These are phyloP conservation scores for Tricholomella constricta DNA, from an alignment of 768 basidiomycete genomes.

Conservation along the genomic window DNA sequence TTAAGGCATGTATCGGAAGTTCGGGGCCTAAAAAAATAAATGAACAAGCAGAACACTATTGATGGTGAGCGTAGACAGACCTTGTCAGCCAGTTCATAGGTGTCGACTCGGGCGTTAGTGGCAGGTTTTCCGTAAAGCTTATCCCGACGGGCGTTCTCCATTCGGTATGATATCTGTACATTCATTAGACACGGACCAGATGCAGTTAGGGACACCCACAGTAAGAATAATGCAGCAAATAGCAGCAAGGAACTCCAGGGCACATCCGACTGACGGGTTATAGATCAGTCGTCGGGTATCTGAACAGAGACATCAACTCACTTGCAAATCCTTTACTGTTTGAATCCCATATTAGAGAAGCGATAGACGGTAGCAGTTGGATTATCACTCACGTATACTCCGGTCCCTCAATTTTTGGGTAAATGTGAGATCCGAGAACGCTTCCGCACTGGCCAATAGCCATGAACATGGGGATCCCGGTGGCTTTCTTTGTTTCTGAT, in stretches of 20 bases:
- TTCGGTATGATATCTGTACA: slow-evolving; percentile 58
- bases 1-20: slow-evolving; percentile 58
- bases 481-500: slow-evolving; percentile 76
- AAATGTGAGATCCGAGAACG: slow-evolving; percentile 74
- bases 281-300: slow-evolving; percentile 4
- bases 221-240: slow-evolving; percentile 52
- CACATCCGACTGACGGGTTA: slow-evolving; percentile 43
- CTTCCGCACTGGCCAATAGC: slow-evolving; percentile 80
- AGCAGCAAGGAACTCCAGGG: slow-evolving; percentile 57
- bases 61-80: slow-evolving; percentile 32
- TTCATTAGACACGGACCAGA: neutral
- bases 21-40: slow-evolving; percentile 46
- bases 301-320: slow-evolving; percentile 23
- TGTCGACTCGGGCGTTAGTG: slow-evolving; percentile 54
- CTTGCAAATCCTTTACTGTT: slow-evolving; percentile 61
- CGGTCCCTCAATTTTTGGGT: slow-evolving; percentile 64
- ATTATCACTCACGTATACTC: slow-evolving; percentile 54
- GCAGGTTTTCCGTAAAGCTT: slow-evolving; percentile 51
- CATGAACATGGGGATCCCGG: slow-evolving; percentile 79
- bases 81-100: slow-evolving; percentile 65
- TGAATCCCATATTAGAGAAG: neutral
- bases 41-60: neutral
- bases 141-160: slow-evolving; percentile 61
- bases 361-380: neutral
- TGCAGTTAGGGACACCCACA: slow-evolving; percentile 31